These are phyloP conservation scores for Fragaria vesca DNA, from an alignment of 306 rosid genomes.

Conservation along the genomic window DNA sequence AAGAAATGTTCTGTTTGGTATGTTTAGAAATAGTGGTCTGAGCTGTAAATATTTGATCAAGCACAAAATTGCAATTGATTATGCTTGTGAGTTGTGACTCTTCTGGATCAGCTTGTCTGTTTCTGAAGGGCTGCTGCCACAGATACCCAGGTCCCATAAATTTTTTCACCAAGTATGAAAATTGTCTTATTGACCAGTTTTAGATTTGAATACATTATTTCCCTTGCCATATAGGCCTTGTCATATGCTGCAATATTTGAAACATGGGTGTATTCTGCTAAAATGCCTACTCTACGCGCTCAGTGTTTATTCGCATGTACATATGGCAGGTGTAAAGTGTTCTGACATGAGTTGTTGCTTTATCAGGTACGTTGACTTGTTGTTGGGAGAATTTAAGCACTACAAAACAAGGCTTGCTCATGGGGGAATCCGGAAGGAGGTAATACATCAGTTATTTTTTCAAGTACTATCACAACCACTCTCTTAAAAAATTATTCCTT, in stretches of 20 bases:
- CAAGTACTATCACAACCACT: not conserved
- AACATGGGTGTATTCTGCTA: not conserved
- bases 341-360: constrained; percentile 41
- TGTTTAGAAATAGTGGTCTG: not conserved
- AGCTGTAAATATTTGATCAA: not conserved
- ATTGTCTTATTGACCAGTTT: not conserved
- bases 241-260: not conserved
- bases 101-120: not conserved
- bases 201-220: not conserved
- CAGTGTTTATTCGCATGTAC: constrained; percentile 4
- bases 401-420: constrained; percentile 89
- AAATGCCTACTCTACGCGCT: not conserved
- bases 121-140: constrained; percentile 1
- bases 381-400: constrained; percentile 98
- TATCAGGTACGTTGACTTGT: constrained; percentile 86
- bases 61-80: not conserved
- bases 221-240: not conserved
- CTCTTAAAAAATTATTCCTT: not conserved
- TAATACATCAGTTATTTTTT: constrained; percentile 35
- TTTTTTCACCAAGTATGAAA: not conserved
- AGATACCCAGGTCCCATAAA: not conserved
- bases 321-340: constrained; percentile 16
- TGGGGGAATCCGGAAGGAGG: constrained; percentile 93
- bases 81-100: not conserved
- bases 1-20: not conserved